Conservation (phyloP, 2,329 filamentous ascomycete species). For the Penicillium decumbens region DNA sequence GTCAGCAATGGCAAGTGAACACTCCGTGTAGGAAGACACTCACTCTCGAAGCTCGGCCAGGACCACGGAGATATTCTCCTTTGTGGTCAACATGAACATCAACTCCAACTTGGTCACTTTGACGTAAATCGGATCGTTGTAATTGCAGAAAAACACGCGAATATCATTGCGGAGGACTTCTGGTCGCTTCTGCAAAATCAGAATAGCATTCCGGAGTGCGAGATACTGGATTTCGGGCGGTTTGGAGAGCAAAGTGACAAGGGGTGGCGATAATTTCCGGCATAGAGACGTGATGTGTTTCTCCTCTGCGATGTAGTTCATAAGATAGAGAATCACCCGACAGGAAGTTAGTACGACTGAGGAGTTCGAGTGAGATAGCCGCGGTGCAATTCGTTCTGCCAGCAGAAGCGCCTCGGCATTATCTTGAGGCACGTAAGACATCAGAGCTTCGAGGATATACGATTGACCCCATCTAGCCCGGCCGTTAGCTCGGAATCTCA, state of each 20-base stretch:
- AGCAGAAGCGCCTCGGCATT: conserved; percentile 80
- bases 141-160: conserved; percentile 99
- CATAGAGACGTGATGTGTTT: conserved; percentile 83
- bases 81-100: conserved; percentile 96
- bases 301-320: conserved; percentile 96
- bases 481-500: conserved; percentile 9
- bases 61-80: conserved; percentile 93
- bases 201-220: conserved; percentile 82
- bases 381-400: conserved; percentile 90
- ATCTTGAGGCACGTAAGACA: conserved; percentile 95
- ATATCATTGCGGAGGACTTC: conserved; percentile 96
- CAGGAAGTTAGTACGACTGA: conserved; percentile 95
- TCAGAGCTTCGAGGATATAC: conserved; percentile 94
- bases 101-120: conserved; percentile 98
- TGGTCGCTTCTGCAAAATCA: conserved; percentile 87
- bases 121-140: conserved; percentile 98
- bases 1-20: conserved; percentile 3
- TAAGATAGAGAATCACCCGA: conserved; percentile 90
- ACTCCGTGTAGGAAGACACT: conserved; percentile 21
- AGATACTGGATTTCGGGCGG: conserved; percentile 98
- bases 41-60: conserved; percentile 87
- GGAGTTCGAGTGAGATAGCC: conserved; percentile 93
- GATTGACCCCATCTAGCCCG: conserved; percentile 85
- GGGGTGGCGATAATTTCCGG: conserved; percentile 86
- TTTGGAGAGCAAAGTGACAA: conserved; percentile 92